phyloP scores from a whole-genome alignment of 2,329 filamentous ascomycete genomes.

The Paradendryphiella salina region DNA sequence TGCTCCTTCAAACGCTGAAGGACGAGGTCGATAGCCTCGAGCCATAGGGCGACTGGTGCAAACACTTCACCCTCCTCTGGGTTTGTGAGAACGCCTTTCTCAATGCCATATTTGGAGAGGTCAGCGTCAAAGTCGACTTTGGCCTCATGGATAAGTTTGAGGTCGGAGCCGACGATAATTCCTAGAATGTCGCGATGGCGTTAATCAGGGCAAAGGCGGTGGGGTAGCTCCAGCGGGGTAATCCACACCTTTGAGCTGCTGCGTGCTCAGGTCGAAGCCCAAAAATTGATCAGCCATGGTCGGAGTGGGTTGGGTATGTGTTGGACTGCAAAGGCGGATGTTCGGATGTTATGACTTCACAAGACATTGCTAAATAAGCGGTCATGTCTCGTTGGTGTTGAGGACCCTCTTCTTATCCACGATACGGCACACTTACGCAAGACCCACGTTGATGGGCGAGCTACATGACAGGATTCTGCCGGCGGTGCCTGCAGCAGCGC shows the following conservation, averaged over 20 bases:
- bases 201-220: slow-evolving; percentile 20
- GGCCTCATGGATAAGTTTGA: slow-evolving; percentile 79
- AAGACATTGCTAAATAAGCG: slow-evolving; percentile 20
- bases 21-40: slow-evolving; percentile 88
- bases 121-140: slow-evolving; percentile 96
- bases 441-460: slow-evolving; percentile 24
- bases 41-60: slow-evolving; percentile 90
- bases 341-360: background rate
- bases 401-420: slow-evolving; percentile 18
- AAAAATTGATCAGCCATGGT: slow-evolving; percentile 66
- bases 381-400: slow-evolving; percentile 23
- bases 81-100: slow-evolving; percentile 85
- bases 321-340: background rate
- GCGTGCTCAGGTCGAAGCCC: slow-evolving; percentile 94
- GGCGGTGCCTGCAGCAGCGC: slow-evolving; percentile 35
- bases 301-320: slow-evolving; percentile 7
- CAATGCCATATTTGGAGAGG: slow-evolving; percentile 68
- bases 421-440: slow-evolving; percentile 16
- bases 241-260: slow-evolving; percentile 82
- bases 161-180: slow-evolving; percentile 79
- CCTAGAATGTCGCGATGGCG: slow-evolving; percentile 53
- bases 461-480: slow-evolving; percentile 37
- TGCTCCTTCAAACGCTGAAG: slow-evolving; percentile 70
- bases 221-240: slow-evolving; percentile 36
- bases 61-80: slow-evolving; percentile 84